A percentile compares a stretch with the other conserved stretches of the same genome.
Evolutionary conservation across 2,329 filamentous ascomycete species (phyloP).

Genomic region (Botrytis tulipae): DNA sequence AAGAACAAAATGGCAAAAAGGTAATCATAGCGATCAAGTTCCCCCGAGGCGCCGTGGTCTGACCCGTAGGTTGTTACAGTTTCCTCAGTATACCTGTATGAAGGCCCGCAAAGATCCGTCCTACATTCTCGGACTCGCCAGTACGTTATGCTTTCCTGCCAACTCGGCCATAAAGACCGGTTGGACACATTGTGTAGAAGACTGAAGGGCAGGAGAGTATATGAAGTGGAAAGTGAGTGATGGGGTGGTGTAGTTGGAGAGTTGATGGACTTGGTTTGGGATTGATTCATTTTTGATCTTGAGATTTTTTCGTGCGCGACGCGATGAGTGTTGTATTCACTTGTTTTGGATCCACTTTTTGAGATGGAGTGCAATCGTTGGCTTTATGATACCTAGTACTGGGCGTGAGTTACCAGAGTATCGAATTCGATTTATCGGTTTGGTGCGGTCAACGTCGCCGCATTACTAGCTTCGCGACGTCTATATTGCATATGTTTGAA

Average conservation of each 20-base stretch:
- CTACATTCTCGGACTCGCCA: conserved; percentile 7
- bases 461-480: background rate
- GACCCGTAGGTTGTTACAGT: background rate
- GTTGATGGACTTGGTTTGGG: background rate
- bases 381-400: background rate
- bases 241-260: background rate
- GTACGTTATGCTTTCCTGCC: background rate
- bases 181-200: background rate
- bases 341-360: background rate
- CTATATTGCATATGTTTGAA: background rate
- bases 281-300: background rate
- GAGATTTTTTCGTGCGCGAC: background rate
- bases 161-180: background rate
- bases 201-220: background rate
- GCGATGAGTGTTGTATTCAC: background rate
- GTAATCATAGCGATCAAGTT: background rate
- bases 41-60: background rate
- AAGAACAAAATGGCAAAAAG: background rate
- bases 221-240: background rate
- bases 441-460: background rate
- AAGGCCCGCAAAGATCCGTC: conserved; percentile 2
- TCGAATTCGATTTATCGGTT: background rate
- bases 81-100: conserved; percentile 6
- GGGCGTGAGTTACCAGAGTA: background rate
- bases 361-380: background rate